These are phyloP conservation scores for Vachellia pachyceras DNA, from an alignment of 306 rosid genomes.

Conservation along the genomic window DNA sequence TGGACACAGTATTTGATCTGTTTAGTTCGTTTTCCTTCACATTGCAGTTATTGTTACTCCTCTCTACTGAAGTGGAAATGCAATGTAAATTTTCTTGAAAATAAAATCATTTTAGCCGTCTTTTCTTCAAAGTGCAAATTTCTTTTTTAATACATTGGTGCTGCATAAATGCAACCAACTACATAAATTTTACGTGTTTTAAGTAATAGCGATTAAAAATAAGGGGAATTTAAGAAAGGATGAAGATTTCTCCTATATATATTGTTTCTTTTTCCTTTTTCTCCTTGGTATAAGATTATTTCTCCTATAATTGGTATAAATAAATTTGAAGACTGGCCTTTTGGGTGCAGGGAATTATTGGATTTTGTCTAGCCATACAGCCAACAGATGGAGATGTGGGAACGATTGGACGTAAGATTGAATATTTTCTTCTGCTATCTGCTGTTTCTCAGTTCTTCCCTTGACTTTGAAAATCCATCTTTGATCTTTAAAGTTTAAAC, in stretches of 20 bases:
- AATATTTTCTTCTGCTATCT: slow-evolving; percentile 29
- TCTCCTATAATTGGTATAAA: slow-evolving; percentile 10
- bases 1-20: slow-evolving; percentile 19
- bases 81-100: background rate
- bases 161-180: background rate
- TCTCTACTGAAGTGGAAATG: background rate
- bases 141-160: slow-evolving; percentile 7
- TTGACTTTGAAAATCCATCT: slow-evolving; percentile 5
- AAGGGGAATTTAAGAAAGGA: background rate
- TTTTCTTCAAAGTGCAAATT: slow-evolving; percentile 14
- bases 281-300: background rate
- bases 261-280: background rate
- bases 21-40: slow-evolving; percentile 6
- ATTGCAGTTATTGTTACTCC: background rate
- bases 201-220: background rate
- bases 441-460: slow-evolving; percentile 7
- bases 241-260: too few relatives aligned
- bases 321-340: slow-evolving; percentile 29
- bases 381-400: slow-evolving; percentile 76
- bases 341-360: slow-evolving; percentile 70
- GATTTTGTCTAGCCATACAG: slow-evolving; percentile 86
- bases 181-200: background rate
- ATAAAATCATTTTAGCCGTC: too few relatives aligned
- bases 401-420: slow-evolving; percentile 84
- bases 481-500: slow-evolving; percentile 31